Evolutionary conservation across 345 rosid species (phyloP).

Genomic region (Erucastrum elatum): DNA sequence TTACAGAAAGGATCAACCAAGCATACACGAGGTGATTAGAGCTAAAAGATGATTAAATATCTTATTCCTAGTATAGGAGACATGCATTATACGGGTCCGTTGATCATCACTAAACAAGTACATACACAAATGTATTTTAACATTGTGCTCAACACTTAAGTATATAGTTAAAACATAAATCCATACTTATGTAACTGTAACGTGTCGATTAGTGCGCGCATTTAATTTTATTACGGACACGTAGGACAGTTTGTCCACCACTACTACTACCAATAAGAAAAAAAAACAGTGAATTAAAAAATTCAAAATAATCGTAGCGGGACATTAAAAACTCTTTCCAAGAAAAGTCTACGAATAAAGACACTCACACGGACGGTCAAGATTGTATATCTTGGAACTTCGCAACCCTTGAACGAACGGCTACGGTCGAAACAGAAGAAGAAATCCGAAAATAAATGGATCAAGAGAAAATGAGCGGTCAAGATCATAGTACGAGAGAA

Average conservation of each 20-base stretch:
- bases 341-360: not conserved
- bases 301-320: constrained; percentile 24
- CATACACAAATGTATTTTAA: not conserved
- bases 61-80: not conserved
- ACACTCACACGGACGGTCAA: constrained; percentile 5
- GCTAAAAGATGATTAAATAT: not conserved
- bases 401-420: not conserved
- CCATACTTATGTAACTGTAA: not conserved
- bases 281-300: not conserved
- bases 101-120: not conserved
- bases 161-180: not conserved
- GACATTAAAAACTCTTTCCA: not conserved
- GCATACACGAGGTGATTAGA: not conserved
- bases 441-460: not conserved
- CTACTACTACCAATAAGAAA: constrained; percentile 1
- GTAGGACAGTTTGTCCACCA: constrained; percentile 21
- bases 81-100: not conserved
- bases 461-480: not conserved
- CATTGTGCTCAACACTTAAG: not conserved
- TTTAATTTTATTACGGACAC: constrained; percentile 3
- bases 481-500: not conserved
- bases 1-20: constrained; percentile 11
- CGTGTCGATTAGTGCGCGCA: constrained; percentile 25
- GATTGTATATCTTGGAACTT: not conserved
- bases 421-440: not conserved